Evolutionary conservation across 768 basidiomycete genomes (phyloP).

Genomic region (Hortiboletus flavorubellus): DNA sequence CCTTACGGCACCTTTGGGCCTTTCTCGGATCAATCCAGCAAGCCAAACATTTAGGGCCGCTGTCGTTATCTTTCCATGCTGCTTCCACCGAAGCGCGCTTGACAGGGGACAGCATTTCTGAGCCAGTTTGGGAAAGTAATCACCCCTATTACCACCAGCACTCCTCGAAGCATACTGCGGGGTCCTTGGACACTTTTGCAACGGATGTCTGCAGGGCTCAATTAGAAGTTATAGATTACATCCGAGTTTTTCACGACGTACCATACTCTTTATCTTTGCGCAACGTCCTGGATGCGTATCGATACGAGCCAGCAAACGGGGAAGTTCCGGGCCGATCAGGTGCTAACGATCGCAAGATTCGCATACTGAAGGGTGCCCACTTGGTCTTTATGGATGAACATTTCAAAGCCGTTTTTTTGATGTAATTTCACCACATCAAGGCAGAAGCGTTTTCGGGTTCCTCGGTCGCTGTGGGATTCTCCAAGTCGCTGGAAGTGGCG

Average conservation of each 20-base stretch:
- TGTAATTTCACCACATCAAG: conserved; percentile 28
- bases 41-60: conserved; percentile 38
- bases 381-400: conserved; percentile 48
- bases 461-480: conserved; percentile 15
- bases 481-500: conserved; percentile 20
- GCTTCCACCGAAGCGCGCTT: conserved; percentile 18
- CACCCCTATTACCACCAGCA: conserved; percentile 19
- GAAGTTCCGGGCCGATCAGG: conserved; percentile 22
- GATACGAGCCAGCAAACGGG: conserved; percentile 24
- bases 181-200: conserved; percentile 7
- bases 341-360: conserved; percentile 36
- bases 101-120: conserved; percentile 13
- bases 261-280: conserved; percentile 46
- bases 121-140: conserved; percentile 25
- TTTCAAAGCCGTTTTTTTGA: conserved; percentile 41
- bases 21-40: conserved; percentile 43
- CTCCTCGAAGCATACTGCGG: conserved; percentile 9
- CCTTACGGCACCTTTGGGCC: conserved; percentile 46
- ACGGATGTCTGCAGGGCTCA: conserved; percentile 17
- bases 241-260: conserved; percentile 61
- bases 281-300: conserved; percentile 50
- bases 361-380: conserved; percentile 45
- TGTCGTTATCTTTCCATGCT: conserved; percentile 50
- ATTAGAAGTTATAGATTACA: conserved; percentile 42
- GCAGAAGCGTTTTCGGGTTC: conserved; percentile 14